Base-by-base conservation (phyloP, 371 early-diverging fungal genomes). In the Rhizopus arrhizus region DNA sequence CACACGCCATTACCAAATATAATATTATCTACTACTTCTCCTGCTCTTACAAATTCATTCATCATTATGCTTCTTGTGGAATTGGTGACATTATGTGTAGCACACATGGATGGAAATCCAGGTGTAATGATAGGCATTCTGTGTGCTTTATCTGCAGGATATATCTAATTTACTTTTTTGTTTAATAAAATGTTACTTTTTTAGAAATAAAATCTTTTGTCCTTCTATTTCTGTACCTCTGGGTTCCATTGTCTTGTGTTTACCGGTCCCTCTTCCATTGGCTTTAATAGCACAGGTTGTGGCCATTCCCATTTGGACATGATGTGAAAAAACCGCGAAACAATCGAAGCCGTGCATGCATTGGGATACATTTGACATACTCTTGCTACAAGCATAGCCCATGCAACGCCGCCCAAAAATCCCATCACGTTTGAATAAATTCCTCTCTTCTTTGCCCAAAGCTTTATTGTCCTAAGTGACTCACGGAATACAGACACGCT, bases 101-200 rank as follows among this genome's bases (percentile, higher is more conserved):
- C 89, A 73, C 99, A 99, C 96, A 99, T 99, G 22, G 97, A 95
- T 15, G 99, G 99, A 72, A 99, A 99, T 0, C 98, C 99, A 6
- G 99, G 99, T 11, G 99, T 99, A 62, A 99, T 99, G 53, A 99
- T 93, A 1, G 99, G 99, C 99, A 99, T 99, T 34, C 89, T 85
- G 73, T 99, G 99, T 13, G 82, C 86, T 58, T 81, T 83, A 70
- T 99, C 99, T 7, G 87, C 77, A 0, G 91, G 89, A 79, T 98
- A 93, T 1, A 94, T 62, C 81, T 86, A 69, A 36, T 48, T 28
- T 28, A 29, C 22, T 29, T 48, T 8, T 28, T 16, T 55, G 33
- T 55, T 42, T 31, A 55, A 55, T 33, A 29, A n/a, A 10, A 12
- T 16, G 48, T 48, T 48, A 48, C 29, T 48, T 48, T 28, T 5